Percentiles rank a stretch among this genome's conserved stretches.
Evolutionary conservation across 805 yeast species (phyloP).

Genomic region (Candida ortonii): DNA sequence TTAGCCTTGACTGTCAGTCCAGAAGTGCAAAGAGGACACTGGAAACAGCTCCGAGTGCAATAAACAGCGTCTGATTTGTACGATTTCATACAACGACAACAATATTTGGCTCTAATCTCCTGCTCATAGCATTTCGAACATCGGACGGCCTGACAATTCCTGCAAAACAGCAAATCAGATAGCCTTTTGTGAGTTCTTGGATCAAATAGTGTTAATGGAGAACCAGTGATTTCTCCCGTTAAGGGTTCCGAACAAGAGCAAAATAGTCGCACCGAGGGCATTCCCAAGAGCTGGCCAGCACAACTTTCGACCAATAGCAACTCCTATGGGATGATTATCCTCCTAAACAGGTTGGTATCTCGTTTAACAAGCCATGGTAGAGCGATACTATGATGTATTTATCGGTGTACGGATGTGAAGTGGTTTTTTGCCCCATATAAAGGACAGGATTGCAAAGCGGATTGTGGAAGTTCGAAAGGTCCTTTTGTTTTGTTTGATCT

Average conservation of each 20-base stretch:
- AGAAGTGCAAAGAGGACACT: conserved; percentile 32
- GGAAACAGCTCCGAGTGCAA: conserved; percentile 34
- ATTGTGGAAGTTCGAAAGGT: no score
- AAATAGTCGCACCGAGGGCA: conserved; percentile 9
- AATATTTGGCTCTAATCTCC: conserved; percentile 23
- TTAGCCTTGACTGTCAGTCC: conserved; percentile 19
- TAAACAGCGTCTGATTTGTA: conserved; percentile 7
- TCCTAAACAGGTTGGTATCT: no score
- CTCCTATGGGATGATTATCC: no score
- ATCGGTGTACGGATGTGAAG: no score
- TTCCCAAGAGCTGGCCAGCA: no score
- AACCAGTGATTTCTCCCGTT: not conserved
- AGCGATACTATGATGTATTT: no score
- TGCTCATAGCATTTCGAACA: conserved; percentile 29
- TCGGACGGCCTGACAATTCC: conserved; percentile 25
- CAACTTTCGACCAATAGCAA: no score
- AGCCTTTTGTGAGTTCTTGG: conserved; percentile 12
- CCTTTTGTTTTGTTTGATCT: no score
- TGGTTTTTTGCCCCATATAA: no score
- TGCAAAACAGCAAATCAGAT: conserved; percentile 27
- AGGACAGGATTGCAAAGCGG: no score
- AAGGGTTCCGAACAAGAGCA: conserved; percentile 20
- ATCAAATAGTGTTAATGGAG: conserved; percentile 21
- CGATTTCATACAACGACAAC: conserved; percentile 27
- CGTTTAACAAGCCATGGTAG: no score